Percentiles rank a stretch among this genome's conserved stretches.
Conservation (phyloP, 2,329 filamentous ascomycete genomes). For the Drechslerella coelobrocha region DNA sequence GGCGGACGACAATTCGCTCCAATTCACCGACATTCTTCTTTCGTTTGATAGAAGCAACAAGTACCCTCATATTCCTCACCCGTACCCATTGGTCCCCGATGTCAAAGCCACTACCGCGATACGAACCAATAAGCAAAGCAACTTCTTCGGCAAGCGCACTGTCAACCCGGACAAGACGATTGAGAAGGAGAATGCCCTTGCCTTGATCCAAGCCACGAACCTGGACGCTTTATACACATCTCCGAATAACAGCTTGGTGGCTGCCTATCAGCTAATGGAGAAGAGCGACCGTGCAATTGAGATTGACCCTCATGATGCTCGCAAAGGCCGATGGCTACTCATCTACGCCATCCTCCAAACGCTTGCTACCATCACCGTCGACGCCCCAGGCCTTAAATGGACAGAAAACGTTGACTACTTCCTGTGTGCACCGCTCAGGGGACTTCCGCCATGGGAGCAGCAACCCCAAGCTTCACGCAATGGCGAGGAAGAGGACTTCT, state of each 20-base stretch:
- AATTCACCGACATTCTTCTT: slow-evolving; percentile 71
- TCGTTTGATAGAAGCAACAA: slow-evolving; percentile 69
- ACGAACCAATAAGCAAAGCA: slow-evolving; percentile 44
- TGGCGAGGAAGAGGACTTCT: slow-evolving; percentile 42
- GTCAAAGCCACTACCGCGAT: slow-evolving; percentile 34
- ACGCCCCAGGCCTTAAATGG: slow-evolving; percentile 65
- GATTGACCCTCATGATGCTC: slow-evolving; percentile 65
- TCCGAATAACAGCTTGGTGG: slow-evolving; percentile 64
- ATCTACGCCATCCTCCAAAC: slow-evolving; percentile 69
- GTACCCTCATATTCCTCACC: slow-evolving; percentile 72
- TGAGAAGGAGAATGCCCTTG: slow-evolving; percentile 65
- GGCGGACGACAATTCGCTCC: slow-evolving; percentile 63
- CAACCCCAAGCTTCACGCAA: slow-evolving; percentile 31
- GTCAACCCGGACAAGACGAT: slow-evolving; percentile 46
- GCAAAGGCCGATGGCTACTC: slow-evolving; percentile 68
- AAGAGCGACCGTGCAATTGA: slow-evolving; percentile 64
- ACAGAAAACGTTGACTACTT: slow-evolving; percentile 66
- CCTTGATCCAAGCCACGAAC: slow-evolving; percentile 69
- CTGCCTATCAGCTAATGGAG: slow-evolving; percentile 66
- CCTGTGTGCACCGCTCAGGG: slow-evolving; percentile 64
- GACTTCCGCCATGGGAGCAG: slow-evolving; percentile 65
- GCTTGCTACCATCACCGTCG: slow-evolving; percentile 67
- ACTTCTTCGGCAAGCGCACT: slow-evolving; percentile 52
- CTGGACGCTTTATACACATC: slow-evolving; percentile 66
- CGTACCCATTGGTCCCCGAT: slow-evolving; percentile 69